Base-by-base conservation (phyloP, 2,329 filamentous ascomycete genomes). In the Diatrype stigma region DNA sequence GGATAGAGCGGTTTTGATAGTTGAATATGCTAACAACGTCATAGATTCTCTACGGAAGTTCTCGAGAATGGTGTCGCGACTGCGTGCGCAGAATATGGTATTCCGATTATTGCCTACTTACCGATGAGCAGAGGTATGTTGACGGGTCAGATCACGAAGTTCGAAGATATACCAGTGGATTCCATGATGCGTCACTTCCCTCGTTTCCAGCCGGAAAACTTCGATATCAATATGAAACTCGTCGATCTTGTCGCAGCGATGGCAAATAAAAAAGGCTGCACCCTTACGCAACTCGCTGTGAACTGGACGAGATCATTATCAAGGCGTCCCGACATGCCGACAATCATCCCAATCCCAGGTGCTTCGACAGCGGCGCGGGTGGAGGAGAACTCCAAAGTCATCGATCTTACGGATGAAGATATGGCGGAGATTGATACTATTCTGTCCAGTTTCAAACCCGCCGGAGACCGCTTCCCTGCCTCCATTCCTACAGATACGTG, bases 301-400 rank as follows among this genome's bases (percentile, higher is more conserved):
- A 58, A 56, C 42, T 60, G 57, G 57, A 47, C 58, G 1, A 52
- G 52, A 19, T 23, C 21, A 11, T 11, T 59, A 12, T 59, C 56
- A 4, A 62, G 63, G 35, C 66, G 63, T 45, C 64, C 71, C 16
- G 71, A 71, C 12, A 62, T 72, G 64, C 69, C 71, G 22, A 53
- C 54, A 6, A 70, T 79, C 42, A 71, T 81, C 45, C 77, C 78
- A 1, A 80, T 81, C 45, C 78, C 78, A 1, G 77, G 77, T 3
- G 71, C 76, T 6, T 74, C 70, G 1, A 75, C 64, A 7, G 60
- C 64, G 28, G 66, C 62, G 19, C 69, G 76, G 23, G 66, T 80
- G 11, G 53, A 66, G 35, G 77, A 80, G 65, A 81, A 81, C 53
- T 61, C 64, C 50, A 67, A 67, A 48, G 53, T 63, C 22, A 60